These are phyloP conservation scores for Neonectria coccinea DNA, from an alignment of 2,329 filamentous ascomycete genomes.

Conservation along the genomic window DNA sequence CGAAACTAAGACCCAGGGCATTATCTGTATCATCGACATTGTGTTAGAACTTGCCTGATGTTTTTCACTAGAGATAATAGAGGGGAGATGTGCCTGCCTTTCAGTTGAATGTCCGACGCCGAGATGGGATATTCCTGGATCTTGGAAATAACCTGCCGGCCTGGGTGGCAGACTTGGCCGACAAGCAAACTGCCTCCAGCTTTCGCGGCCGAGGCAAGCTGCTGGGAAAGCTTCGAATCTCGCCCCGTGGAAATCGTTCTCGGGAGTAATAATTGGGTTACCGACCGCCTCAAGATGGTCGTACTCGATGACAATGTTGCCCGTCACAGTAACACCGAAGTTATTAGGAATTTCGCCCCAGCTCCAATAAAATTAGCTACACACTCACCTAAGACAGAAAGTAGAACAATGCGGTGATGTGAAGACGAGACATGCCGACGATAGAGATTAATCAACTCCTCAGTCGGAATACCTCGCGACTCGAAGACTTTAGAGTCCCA, in stretches of 20 bases:
- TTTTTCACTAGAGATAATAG: background rate
- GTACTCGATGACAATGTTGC: background rate
- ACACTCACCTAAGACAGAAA: no score
- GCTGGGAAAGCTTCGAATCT: background rate
- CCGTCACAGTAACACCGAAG: background rate
- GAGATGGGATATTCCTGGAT: background rate
- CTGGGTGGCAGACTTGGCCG: background rate
- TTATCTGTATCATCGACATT: background rate
- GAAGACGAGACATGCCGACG: constrained; percentile 26
- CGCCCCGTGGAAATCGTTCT: background rate
- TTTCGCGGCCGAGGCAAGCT: background rate
- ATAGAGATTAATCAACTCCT: constrained; percentile 32
- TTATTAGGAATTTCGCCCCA: background rate
- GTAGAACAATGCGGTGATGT: background rate
- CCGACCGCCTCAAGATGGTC: background rate
- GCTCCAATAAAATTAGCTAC: background rate
- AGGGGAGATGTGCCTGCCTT: background rate
- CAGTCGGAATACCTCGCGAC: constrained; percentile 32
- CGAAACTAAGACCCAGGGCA: background rate
- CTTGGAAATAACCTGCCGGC: background rate
- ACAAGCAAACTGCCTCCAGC: background rate
- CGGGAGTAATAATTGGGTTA: background rate
- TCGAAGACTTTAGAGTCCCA: constrained; percentile 33
- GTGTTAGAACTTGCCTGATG: background rate
- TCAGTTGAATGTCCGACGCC: background rate